Evolutionary conservation across 257 asterid genomes (phyloP).

Genomic region (Solanum bukasovii): DNA sequence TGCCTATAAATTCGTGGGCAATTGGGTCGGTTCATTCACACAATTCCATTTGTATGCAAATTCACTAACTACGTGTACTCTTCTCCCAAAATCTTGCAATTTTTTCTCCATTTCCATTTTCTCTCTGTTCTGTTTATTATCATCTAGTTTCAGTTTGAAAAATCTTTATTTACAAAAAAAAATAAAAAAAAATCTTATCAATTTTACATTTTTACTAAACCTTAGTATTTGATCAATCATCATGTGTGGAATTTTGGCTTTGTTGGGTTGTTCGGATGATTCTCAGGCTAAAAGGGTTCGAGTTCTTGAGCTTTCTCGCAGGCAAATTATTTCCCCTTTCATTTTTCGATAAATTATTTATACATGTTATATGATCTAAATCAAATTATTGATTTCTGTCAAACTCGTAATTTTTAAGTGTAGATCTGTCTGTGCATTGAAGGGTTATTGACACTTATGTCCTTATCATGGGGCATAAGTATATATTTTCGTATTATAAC

Average conservation of each 20-base stretch:
- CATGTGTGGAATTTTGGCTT: conserved; percentile 95
- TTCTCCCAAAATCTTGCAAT: background rate
- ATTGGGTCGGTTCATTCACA: background rate
- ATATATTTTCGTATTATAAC: too few species aligned
- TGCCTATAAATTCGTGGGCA: conserved; percentile 18
- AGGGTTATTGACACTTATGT: background rate
- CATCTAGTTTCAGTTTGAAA: background rate
- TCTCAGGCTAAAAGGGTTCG: conserved; percentile 92
- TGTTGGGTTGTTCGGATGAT: conserved; percentile 81
- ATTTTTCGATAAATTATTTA: background rate
- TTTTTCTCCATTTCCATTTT: background rate
- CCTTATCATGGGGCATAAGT: background rate
- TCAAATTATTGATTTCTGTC: background rate
- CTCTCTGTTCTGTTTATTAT: background rate
- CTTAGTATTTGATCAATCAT: background rate
- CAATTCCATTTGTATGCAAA: background rate
- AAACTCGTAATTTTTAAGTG: too few species aligned
- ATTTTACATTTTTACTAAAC: background rate
- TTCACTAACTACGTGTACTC: background rate
- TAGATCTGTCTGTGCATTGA: background rate
- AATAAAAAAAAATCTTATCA: background rate
- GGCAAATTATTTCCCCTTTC: conserved; percentile 21
- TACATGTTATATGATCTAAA: too few species aligned
- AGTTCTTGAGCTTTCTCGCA: conserved; percentile 98
- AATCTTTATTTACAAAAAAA: background rate